A percentile compares a stretch with the other conserved stretches of the same genome.
Evolutionary conservation across 2,329 filamentous ascomycete species (phyloP).

Genomic region (Phyllosticta ampelicida): DNA sequence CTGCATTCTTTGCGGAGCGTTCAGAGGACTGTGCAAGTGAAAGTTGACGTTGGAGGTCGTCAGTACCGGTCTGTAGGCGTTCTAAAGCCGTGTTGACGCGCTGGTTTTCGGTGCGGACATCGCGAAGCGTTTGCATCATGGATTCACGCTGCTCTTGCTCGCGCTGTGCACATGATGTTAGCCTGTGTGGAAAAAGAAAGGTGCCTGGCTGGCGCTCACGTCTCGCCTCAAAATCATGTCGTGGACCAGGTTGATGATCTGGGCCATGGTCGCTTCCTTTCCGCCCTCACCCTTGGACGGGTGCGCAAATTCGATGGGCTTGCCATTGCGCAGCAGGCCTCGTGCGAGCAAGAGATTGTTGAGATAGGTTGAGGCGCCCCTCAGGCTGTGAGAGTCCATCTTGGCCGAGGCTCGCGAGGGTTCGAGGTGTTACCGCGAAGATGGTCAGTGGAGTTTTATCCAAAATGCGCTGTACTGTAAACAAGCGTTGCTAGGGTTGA

Average conservation of each 20-base stretch:
- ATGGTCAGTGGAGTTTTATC: neutral
- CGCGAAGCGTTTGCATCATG: constrained; percentile 66
- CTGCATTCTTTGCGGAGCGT: constrained; percentile 55
- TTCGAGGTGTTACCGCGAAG: constrained; percentile 7
- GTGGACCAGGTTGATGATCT: constrained; percentile 86
- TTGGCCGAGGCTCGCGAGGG: neutral
- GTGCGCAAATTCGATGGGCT: constrained; percentile 71
- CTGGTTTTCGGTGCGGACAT: constrained; percentile 61
- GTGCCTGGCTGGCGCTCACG: constrained; percentile 41
- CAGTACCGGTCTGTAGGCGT: constrained; percentile 43
- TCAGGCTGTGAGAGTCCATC: constrained; percentile 40
- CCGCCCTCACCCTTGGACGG: constrained; percentile 54
- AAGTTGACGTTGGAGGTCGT: constrained; percentile 46
- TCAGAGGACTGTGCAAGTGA: constrained; percentile 59
- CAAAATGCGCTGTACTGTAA: neutral
- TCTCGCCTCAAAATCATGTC: constrained; percentile 85
- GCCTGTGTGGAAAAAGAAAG: neutral
- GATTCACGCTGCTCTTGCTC: constrained; percentile 83
- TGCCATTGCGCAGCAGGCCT: constrained; percentile 51
- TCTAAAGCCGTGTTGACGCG: constrained; percentile 61
- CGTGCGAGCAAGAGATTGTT: constrained; percentile 56
- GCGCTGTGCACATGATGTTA: constrained; percentile 44
- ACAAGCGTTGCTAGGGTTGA: constrained; percentile 8
- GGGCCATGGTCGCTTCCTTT: constrained; percentile 62
- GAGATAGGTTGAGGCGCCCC: constrained; percentile 52